phyloP scores from a whole-genome alignment of 306 rosid species.

The Ziziphus jujuba region DNA sequence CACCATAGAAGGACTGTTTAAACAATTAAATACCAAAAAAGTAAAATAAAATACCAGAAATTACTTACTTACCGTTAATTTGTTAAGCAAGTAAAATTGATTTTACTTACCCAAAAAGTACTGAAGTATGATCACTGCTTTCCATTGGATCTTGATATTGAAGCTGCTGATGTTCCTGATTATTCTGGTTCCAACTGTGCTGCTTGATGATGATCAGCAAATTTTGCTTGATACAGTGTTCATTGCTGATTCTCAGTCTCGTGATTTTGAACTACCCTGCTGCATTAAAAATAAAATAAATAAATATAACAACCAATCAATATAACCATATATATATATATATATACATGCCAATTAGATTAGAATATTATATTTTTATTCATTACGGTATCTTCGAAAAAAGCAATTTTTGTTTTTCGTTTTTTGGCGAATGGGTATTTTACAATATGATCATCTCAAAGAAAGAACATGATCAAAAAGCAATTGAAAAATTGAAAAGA shows the following conservation, averaged over 20 bases:
- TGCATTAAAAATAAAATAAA: background rate
- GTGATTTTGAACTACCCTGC: slow-evolving; percentile 81
- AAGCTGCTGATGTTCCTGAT: slow-evolving; percentile 42
- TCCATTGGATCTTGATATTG: slow-evolving; percentile 40
- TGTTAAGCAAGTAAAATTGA: too few relatives aligned
- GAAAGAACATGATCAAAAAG: background rate
- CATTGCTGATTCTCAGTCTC: slow-evolving; percentile 84
- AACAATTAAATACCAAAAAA: too few relatives aligned
- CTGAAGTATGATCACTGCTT: slow-evolving; percentile 37
- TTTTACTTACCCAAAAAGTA: too few relatives aligned
- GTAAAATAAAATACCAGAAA: too few relatives aligned
- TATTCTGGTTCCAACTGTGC: slow-evolving; percentile 65
- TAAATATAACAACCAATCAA: too few relatives aligned
- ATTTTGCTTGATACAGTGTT: slow-evolving; percentile 61
- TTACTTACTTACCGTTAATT: too few relatives aligned
- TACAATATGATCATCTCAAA: background rate
- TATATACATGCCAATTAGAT: slow-evolving; percentile 1
- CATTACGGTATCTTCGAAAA: background rate
- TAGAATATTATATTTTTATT: background rate
- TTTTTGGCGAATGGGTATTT: slow-evolving; percentile 12
- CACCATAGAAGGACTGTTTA: too few relatives aligned
- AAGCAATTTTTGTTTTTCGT: too few relatives aligned
- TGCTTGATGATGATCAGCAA: slow-evolving; percentile 28
- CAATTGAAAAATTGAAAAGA: too few relatives aligned
- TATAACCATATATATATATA: too few relatives aligned